Evolutionary conservation across 2,329 filamentous ascomycete species (phyloP).

Genomic region (Pestalotiopsis sp.): DNA sequence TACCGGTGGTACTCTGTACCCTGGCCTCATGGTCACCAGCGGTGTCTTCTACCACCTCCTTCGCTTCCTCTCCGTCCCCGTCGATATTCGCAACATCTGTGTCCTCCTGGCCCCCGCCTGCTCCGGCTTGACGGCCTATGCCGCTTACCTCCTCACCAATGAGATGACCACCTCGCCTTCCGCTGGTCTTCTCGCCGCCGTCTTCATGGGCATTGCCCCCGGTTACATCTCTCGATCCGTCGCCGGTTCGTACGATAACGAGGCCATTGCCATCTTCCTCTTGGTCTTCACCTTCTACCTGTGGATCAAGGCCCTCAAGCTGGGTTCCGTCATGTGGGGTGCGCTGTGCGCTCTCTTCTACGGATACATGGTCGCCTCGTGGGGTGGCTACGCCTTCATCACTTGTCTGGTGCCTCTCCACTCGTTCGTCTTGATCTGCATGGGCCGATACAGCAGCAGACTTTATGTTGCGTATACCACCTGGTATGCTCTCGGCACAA

Average conservation of each 20-base stretch:
- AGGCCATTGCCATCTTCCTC: conserved; percentile 98
- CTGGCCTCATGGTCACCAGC: conserved; percentile 98
- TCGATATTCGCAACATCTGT: conserved; percentile 99
- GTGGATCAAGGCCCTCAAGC: conserved; percentile 98
- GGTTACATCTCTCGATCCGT: conserved; percentile 98
- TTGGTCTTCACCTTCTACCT: conserved; percentile 98
- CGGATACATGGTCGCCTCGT: conserved; percentile 99
- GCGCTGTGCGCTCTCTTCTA: conserved; percentile 94
- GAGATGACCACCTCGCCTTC: conserved; percentile 97
- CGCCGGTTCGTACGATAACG: conserved; percentile 98
- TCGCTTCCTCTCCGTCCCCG: conserved; percentile 82
- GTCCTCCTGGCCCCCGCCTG: conserved; percentile 93
- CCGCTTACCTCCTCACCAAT: conserved; percentile 91
- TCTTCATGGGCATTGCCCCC: conserved; percentile 96
- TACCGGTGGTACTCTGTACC: conserved; percentile 97
- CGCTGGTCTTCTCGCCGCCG: conserved; percentile 89
- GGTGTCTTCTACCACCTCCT: conserved; percentile 95
- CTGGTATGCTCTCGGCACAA: conserved; percentile 94
- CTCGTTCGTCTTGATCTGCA: conserved; percentile 89
- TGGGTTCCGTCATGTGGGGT: conserved; percentile 95
- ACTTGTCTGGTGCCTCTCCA: conserved; percentile 95
- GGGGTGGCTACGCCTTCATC: conserved; percentile 99
- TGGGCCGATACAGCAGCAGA: conserved; percentile 93
- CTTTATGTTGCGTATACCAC: conserved; percentile 97
- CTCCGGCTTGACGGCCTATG: conserved; percentile 90